These are phyloP conservation scores for Nemania diffusa DNA, from an alignment of 2,329 filamentous ascomycete species.

Conservation along the genomic window DNA sequence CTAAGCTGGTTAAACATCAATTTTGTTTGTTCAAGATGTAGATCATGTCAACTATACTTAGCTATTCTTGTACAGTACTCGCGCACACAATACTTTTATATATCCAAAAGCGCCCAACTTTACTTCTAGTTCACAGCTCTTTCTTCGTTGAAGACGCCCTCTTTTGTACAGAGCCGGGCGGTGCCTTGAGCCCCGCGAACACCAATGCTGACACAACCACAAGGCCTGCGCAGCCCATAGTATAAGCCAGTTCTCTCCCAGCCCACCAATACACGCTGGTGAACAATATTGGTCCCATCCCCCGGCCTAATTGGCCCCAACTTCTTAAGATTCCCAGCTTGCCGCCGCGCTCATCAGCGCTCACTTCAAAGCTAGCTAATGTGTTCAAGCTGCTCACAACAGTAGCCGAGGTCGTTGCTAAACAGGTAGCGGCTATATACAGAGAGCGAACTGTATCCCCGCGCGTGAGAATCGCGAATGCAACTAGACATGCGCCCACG, in stretches of 20 bases:
- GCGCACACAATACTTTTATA: not conserved
- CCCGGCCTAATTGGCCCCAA: constrained; percentile 87
- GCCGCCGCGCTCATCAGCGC: constrained; percentile 80
- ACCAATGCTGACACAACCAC: constrained; percentile 76
- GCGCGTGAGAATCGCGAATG: constrained; percentile 81
- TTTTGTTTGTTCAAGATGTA: no score
- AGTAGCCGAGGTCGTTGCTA: constrained; percentile 91
- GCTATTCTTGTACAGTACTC: constrained; percentile 5
- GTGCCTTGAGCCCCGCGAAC: constrained; percentile 76
- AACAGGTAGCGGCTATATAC: constrained; percentile 82
- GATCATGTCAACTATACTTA: no score
- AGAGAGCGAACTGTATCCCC: constrained; percentile 75
- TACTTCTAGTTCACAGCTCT: constrained; percentile 40
- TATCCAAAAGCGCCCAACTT: not conserved
- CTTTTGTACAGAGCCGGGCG: constrained; percentile 54
- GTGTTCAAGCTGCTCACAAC: constrained; percentile 95
- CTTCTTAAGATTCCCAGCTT: constrained; percentile 86
- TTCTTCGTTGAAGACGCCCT: constrained; percentile 43
- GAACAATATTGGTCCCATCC: constrained; percentile 87
- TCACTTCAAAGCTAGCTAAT: constrained; percentile 88
- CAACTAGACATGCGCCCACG: constrained; percentile 77
- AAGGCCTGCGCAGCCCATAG: constrained; percentile 83
- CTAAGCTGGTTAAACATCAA: no score
- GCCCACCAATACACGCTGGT: constrained; percentile 99
- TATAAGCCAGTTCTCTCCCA: constrained; percentile 86